Conservation (phyloP, 2,329 filamentous ascomycete genomes). For the Ploettnerulaceae sp. region DNA sequence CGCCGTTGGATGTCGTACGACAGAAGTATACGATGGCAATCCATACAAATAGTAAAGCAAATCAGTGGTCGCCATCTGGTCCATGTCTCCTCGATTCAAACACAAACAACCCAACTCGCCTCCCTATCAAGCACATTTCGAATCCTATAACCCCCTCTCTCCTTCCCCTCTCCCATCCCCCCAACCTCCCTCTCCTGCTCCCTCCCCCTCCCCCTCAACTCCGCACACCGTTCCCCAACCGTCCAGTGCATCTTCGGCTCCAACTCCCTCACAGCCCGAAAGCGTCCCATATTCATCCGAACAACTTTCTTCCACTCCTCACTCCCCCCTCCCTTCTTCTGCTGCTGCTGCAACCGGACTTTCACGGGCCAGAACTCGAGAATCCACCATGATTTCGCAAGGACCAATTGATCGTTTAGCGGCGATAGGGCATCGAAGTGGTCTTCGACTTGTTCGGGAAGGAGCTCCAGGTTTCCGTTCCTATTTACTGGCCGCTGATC, state of each 20-base stretch:
- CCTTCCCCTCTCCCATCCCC: no score
- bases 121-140: no score
- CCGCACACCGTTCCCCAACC: conserved; percentile 36
- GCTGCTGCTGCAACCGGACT: conserved; percentile 34
- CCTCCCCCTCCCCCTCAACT: conserved; percentile 25
- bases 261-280: conserved; percentile 35
- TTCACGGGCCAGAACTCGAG: conserved; percentile 42
- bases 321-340: no score
- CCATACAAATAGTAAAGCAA: no score
- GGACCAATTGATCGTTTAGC: conserved; percentile 38
- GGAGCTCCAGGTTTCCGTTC: conserved; percentile 14
- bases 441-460: conserved; percentile 40
- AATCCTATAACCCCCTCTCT: no score
- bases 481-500: conserved; percentile 9
- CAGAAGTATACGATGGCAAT: no score
- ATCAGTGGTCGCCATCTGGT: no score
- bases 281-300: conserved; percentile 37
- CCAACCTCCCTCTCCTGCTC: no score
- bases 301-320: conserved; percentile 38
- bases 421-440: conserved; percentile 40
- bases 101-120: no score
- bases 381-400: conserved; percentile 40
- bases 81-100: no score
- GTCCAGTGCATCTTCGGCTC: conserved; percentile 42
- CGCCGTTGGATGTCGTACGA: no score